These are phyloP conservation scores for Cyberlindnera euphorbiiphila DNA, from an alignment of 805 yeast species.

Conservation along the genomic window DNA sequence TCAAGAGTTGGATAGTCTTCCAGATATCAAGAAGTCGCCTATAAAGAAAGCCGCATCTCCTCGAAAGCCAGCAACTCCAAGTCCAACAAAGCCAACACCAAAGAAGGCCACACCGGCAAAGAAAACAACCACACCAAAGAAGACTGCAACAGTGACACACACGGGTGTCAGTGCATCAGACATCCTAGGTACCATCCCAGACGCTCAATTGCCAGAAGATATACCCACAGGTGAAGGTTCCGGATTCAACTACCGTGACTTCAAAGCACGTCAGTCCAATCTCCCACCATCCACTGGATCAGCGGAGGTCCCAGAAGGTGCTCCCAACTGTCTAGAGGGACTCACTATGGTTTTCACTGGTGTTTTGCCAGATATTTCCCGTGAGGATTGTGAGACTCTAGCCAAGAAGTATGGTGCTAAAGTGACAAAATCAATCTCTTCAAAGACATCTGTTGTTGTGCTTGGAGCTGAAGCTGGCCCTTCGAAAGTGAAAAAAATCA, in stretches of 20 bases:
- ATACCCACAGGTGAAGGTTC: constrained; percentile 47
- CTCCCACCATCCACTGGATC: constrained; percentile 32
- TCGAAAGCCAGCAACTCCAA: no score
- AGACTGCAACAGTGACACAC: constrained; percentile 3
- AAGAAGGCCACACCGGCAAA: constrained; percentile 2
- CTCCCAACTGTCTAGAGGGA: constrained; percentile 83
- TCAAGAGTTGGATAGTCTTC: constrained; percentile 9
- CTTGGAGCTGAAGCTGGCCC: constrained; percentile 97
- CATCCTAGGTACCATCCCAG: constrained; percentile 61
- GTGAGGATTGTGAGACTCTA: constrained; percentile 68
- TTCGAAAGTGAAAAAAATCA: constrained; percentile 80
- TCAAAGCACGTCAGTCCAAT: constrained; percentile 43
- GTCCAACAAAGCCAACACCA: constrained; percentile 5
- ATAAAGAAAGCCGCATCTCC: no score
- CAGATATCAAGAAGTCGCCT: constrained; percentile 5
- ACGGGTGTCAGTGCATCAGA: constrained; percentile 44
- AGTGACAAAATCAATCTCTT: constrained; percentile 80
- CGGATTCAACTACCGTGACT: constrained; percentile 54
- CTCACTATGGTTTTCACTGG: constrained; percentile 94
- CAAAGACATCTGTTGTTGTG: constrained; percentile 84
- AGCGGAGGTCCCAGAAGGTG: constrained; percentile 70
- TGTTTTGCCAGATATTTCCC: constrained; percentile 69
- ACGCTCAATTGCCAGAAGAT: constrained; percentile 57
- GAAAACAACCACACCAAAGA: constrained; percentile 11
- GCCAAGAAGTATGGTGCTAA: constrained; percentile 90